Evolutionary conservation across 176 grass and related monocot species (phyloP), one percentile per base, ranked within the genome.

Genomic region (Carex littledalei): DNA sequence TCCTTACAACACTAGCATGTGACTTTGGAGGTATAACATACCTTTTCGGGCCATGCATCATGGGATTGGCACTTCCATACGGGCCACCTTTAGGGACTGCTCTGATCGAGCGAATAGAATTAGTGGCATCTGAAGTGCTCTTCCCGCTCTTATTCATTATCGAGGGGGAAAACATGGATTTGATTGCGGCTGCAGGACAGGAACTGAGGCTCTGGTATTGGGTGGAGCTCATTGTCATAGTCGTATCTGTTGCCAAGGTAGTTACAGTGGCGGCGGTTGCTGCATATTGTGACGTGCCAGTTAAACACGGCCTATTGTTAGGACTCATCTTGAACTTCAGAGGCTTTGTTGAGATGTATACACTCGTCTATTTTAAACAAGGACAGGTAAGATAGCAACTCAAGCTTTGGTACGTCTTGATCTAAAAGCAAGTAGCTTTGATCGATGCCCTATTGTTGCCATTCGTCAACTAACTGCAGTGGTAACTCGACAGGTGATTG

Each of bases 11-110:
- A 43, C 10, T 86, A 8, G 35, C 20, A 1, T 57, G 72, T 65
- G 84, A 86, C 22, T 20, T 69, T 43, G 34, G n/a, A 11, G 84
- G 84, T 2, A 24, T 21, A 18, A 18, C 14, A 31, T 80, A 66
- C 21, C 32, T 79, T 20, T 34, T 81, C 31, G 84, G 78, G 2
- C 84, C 88, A 16, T 43, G 82, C 15, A 4, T 89, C 3, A 50
- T 86, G 67, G 84, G 88, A 21, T 53, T 89, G 13, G 35, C 79
- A 11, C 18, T 89, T 6, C 88, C 88, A 8, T 34, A 89, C 2
- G 88, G 84, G 6, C 77, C 88, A 5, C 88, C 88, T 50, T 84
- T 89, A 2, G 88, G 88, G 14, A 73, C 58, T 17, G 88, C 88
- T n/a, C 18, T 89, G 56, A 32, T 86, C 18, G 84, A 89, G 76